A percentile compares a stretch with the other conserved stretches of the same genome.
These are phyloP conservation scores for Cordyceps cicadae DNA, from an alignment of 2,329 filamentous ascomycete genomes.

Conservation along the genomic window DNA sequence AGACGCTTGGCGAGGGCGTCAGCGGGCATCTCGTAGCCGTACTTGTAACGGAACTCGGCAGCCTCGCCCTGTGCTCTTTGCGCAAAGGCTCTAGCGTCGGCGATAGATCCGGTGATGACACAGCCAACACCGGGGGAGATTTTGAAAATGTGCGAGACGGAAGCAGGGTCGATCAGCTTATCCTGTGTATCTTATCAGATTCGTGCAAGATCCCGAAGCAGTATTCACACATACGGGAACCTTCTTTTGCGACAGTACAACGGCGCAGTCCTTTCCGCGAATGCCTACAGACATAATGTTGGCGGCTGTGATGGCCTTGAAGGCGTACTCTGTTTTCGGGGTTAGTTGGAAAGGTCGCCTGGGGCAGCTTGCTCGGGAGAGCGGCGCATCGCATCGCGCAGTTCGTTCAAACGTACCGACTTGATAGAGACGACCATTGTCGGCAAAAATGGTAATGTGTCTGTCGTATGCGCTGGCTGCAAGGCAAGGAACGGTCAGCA, in stretches of 20 bases:
- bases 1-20: slow-evolving; percentile 93
- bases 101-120: slow-evolving; percentile 98
- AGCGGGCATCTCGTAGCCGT: slow-evolving; percentile 98
- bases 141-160: slow-evolving; percentile 95
- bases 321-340: slow-evolving; percentile 81
- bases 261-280: slow-evolving; percentile 91
- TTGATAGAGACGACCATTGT: slow-evolving; percentile 98
- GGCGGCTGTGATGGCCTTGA: slow-evolving; percentile 98
- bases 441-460: slow-evolving; percentile 99
- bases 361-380: slow-evolving; percentile 9
- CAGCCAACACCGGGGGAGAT: slow-evolving; percentile 94
- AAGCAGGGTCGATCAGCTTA: slow-evolving; percentile 96
- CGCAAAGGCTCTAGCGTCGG: slow-evolving; percentile 88
- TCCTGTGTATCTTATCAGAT: slow-evolving; percentile 51
- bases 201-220: neutral
- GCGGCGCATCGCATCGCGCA: slow-evolving; percentile 3
- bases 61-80: slow-evolving; percentile 91
- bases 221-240: slow-evolving; percentile 66
- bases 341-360: slow-evolving; percentile 9
- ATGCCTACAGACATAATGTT: slow-evolving; percentile 98
- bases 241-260: slow-evolving; percentile 98
- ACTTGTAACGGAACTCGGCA: slow-evolving; percentile 97
- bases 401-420: slow-evolving; percentile 63
- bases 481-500: slow-evolving; percentile 18
- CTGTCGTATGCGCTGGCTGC: slow-evolving; percentile 77